Evolutionary conservation across 2,329 filamentous ascomycete species (phyloP).

Genomic region (Juglanconis sp.): DNA sequence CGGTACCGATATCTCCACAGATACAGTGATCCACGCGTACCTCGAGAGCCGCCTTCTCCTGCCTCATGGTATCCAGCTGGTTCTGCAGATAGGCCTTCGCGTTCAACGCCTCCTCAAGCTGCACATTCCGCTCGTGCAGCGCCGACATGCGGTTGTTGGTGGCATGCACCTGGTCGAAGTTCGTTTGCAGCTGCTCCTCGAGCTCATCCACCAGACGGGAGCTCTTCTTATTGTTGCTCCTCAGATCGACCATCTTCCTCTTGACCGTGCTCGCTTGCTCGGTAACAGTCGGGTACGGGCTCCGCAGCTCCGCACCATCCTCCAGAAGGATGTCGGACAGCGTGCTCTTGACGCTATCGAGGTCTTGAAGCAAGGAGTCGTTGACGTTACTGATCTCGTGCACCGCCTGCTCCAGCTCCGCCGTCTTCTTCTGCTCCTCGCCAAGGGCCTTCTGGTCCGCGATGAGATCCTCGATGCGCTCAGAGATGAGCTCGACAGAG

Average conservation of each 20-base stretch:
- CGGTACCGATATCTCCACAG: background rate
- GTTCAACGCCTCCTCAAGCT: slow-evolving; percentile 75
- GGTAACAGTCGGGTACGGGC: slow-evolving; percentile 44
- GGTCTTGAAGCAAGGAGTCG: slow-evolving; percentile 57
- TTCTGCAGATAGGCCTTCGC: slow-evolving; percentile 60
- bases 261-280: slow-evolving; percentile 62
- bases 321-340: slow-evolving; percentile 52
- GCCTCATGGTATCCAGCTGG: slow-evolving; percentile 64
- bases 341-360: slow-evolving; percentile 57
- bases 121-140: slow-evolving; percentile 69
- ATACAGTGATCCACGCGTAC: slow-evolving; percentile 44
- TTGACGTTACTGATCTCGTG: slow-evolving; percentile 56
- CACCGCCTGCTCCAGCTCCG: slow-evolving; percentile 54
- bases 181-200: slow-evolving; percentile 91
- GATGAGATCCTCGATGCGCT: slow-evolving; percentile 56
- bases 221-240: slow-evolving; percentile 80
- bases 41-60: slow-evolving; percentile 75
- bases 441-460: slow-evolving; percentile 58
- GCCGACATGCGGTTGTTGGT: slow-evolving; percentile 83
- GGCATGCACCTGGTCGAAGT: slow-evolving; percentile 88
- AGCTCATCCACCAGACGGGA: slow-evolving; percentile 89
- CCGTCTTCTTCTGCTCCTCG: slow-evolving; percentile 56
- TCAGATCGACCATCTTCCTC: slow-evolving; percentile 61
- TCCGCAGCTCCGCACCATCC: slow-evolving; percentile 42
- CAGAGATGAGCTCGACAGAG: slow-evolving; percentile 64